Conservation (phyloP, 768 basidiomycete species). For the Nidularia pulvinata region DNA sequence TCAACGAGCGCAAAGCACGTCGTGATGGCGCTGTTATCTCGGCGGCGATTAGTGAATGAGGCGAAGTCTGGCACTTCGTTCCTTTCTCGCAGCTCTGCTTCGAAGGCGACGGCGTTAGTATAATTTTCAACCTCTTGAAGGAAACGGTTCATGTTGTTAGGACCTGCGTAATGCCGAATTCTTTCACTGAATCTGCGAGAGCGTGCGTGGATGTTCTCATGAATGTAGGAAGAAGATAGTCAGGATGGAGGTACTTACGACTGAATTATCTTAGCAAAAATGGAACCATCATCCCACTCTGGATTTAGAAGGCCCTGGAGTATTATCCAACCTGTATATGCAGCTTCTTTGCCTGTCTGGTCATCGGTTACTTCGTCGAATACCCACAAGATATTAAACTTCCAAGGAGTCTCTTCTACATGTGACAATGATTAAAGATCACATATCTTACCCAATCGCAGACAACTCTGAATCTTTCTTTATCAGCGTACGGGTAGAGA, state of each 20-base stretch:
- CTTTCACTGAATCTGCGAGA: not conserved
- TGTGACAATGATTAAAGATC: too few relatives aligned
- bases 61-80: not conserved
- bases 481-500: too few relatives aligned
- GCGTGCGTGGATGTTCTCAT: too few relatives aligned
- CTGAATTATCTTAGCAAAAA: not conserved
- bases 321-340: not conserved
- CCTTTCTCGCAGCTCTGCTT: not conserved
- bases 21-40: not conserved
- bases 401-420: too few relatives aligned
- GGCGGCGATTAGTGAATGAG: not conserved
- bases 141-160: not conserved
- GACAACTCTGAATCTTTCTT: too few relatives aligned
- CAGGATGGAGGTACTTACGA: not conserved
- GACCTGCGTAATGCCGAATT: not conserved
- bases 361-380: not conserved
- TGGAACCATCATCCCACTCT: not conserved
- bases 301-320: not conserved
- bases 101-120: not conserved
- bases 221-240: too few relatives aligned
- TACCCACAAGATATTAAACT: too few relatives aligned
- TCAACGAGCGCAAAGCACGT: not conserved
- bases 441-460: too few relatives aligned
- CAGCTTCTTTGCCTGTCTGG: not conserved
- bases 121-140: not conserved